Evolutionary conservation across 2,329 filamentous ascomycete species (phyloP), one percentile per base, ranked within the genome.

Genomic region (Diaporthe citrichinensis): DNA sequence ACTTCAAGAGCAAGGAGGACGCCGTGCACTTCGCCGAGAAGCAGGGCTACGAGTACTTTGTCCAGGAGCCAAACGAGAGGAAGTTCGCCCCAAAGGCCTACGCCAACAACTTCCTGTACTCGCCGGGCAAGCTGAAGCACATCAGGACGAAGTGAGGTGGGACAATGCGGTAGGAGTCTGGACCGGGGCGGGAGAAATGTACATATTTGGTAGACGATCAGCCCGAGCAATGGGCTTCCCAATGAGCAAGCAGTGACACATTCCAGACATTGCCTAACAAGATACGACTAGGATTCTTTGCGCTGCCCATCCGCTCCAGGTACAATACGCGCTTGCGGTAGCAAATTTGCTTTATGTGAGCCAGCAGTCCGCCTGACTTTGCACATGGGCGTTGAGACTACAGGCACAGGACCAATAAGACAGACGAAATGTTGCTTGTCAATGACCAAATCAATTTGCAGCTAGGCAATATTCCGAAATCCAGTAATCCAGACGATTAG

Each of bases 1-100:
- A 93, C 85, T 99, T 99, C 90, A 94, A 94, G 85, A 90, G 89
- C 81, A 98, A 98, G 89, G 95, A 98, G 84, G 96, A 98, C 80
- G 97, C 97, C 78, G 96, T 99, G 81, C 88, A 90, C 76, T 99
- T 99, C 83, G 97, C 97, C 34, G 94, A 98, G 88, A 99, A 98
- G 90, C 97, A 99, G 86, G 97, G 97, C 49, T 99, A 99, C 84
- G 96, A 99, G 84, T 99, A 98, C 86, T 98, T 97, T 84, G 96
- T 99, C 34, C 97, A 98, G 88, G 97, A 98, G 87, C 96, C 97
- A 49, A 97, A 98, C 82, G 91, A 92, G 85, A 92, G 97, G 83
- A 94, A 93, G 82, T 93, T 98, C 81, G 88, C 92, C 23, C 94
- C 95, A 77, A 99, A 99, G 91, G 94, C 95, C 15, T 99, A 99